phyloP scores from a whole-genome alignment of 768 basidiomycete genomes.

The Russula brevipes region DNA sequence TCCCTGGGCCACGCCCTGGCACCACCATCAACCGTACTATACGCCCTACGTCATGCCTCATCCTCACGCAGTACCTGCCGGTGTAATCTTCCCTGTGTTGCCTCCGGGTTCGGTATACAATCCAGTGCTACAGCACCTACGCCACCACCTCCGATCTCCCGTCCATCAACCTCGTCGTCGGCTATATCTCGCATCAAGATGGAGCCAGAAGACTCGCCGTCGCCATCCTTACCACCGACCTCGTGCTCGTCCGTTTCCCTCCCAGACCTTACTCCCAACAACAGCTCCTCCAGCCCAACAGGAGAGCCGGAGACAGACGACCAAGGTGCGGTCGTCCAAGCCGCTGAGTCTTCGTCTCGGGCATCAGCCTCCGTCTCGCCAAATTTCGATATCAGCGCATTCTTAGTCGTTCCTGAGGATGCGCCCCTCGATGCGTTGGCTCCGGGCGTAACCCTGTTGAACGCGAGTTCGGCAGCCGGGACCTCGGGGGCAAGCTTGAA shows the following conservation, averaged over 20 bases:
- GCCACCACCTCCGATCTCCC: constrained; percentile 4
- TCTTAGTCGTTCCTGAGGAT: constrained; percentile 23
- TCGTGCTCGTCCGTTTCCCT: constrained; percentile 24
- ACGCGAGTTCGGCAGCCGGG: neutral
- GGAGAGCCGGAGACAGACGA: constrained; percentile 21
- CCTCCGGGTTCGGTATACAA: constrained; percentile 47
- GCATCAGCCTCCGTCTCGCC: constrained; percentile 13
- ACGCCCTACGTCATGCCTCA: constrained; percentile 29
- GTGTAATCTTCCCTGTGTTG: constrained; percentile 69
- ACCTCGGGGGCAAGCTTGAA: constrained; percentile 2
- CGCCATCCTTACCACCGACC: constrained; percentile 20
- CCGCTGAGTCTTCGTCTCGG: constrained; percentile 3
- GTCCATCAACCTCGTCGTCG: constrained; percentile 21
- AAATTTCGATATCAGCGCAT: constrained; percentile 22
- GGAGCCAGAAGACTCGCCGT: constrained; percentile 20
- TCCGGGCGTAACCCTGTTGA: constrained; percentile 24
- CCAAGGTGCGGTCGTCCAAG: neutral
- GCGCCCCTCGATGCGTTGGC: constrained; percentile 25
- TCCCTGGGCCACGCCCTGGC: constrained; percentile 34
- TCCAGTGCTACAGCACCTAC: constrained; percentile 26
- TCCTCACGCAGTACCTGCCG: constrained; percentile 49
- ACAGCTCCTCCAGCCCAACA: constrained; percentile 27
- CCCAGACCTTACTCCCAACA: constrained; percentile 26
- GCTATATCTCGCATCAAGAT: constrained; percentile 10
- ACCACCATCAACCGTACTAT: constrained; percentile 74